Conservation (phyloP, 106 monocot genomes). For the Triglochin maritima region DNA sequence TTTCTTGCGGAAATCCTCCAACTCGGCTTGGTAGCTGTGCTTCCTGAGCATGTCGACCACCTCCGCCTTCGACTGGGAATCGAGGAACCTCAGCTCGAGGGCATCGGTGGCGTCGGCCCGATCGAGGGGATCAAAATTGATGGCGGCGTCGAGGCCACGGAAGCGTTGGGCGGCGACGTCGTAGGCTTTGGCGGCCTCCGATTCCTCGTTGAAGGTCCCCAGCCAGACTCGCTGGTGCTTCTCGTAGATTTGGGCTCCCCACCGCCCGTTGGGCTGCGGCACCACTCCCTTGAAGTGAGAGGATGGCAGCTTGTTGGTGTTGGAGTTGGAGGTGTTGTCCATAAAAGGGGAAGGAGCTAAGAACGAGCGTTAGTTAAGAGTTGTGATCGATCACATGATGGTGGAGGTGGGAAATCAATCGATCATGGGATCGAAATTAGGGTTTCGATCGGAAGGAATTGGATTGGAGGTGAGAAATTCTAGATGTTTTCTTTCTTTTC, state of each 20-base stretch:
- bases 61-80: conserved; percentile 55
- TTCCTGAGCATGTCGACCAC: conserved; percentile 83
- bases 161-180: conserved; percentile 74
- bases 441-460: too few species aligned
- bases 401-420: too few species aligned
- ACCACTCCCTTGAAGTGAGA: conserved; percentile 70
- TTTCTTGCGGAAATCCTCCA: conserved; percentile 14
- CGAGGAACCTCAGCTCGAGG: conserved; percentile 49
- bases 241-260: conserved; percentile 93
- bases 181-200: conserved; percentile 59
- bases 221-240: conserved; percentile 85
- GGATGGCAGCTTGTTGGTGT: conserved; percentile 35
- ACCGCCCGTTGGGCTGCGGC: conserved; percentile 73
- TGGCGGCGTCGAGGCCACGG: conserved; percentile 68
- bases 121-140: conserved; percentile 54
- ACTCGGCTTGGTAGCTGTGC: conserved; percentile 77
- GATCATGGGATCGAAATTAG: too few species aligned
- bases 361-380: too few species aligned
- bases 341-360: too few species aligned
- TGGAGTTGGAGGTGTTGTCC: too few species aligned
- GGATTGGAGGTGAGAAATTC: too few species aligned
- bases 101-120: conserved; percentile 20
- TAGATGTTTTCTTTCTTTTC: too few species aligned
- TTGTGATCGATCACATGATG: too few species aligned
- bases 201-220: conserved; percentile 69